Evolutionary conservation across 2,329 filamentous ascomycete species (phyloP).

Genomic region (Colletotrichum sidae): DNA sequence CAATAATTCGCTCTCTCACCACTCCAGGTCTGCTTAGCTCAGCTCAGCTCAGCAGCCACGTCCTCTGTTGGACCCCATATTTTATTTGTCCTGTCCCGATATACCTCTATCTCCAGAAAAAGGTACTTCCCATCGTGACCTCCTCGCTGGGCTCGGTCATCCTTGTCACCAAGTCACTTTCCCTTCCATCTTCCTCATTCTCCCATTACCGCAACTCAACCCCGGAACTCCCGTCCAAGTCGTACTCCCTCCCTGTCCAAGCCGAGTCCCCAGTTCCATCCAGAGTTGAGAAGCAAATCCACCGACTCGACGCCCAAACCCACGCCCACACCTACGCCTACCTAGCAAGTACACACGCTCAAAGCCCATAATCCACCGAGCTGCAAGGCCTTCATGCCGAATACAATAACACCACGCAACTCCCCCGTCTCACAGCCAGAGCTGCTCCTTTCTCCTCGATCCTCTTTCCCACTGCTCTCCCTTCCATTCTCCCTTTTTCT

Average conservation of each 20-base stretch:
- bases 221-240: conserved; percentile 28
- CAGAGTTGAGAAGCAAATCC: conserved; percentile 5
- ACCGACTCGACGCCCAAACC: conserved; percentile 6
- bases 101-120: conserved; percentile 35
- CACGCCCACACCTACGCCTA: no score
- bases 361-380: no score
- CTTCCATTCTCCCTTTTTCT: conserved; percentile 36
- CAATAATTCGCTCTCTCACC: no score
- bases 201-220: conserved; percentile 19
- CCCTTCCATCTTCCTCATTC: conserved; percentile 10
- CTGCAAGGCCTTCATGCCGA: conserved; percentile 1
- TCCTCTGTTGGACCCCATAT: conserved; percentile 7
- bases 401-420: conserved; percentile 34
- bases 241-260: conserved; percentile 9
- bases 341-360: no score
- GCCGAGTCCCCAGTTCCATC: conserved; percentile 5
- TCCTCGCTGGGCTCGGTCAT: conserved; percentile 11
- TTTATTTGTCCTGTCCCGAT: conserved; percentile 20
- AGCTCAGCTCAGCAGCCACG: not conserved
- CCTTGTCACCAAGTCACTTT: conserved; percentile 19
- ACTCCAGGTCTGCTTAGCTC: not conserved
- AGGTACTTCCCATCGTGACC: conserved; percentile 27
- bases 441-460: conserved; percentile 11
- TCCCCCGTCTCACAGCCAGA: conserved; percentile 4
- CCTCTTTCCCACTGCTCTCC: conserved; percentile 34